A percentile compares a stretch with the other conserved stretches of the same genome.
Conservation (phyloP, 2,329 filamentous ascomycete species). For the Cercospora brassicicola region DNA sequence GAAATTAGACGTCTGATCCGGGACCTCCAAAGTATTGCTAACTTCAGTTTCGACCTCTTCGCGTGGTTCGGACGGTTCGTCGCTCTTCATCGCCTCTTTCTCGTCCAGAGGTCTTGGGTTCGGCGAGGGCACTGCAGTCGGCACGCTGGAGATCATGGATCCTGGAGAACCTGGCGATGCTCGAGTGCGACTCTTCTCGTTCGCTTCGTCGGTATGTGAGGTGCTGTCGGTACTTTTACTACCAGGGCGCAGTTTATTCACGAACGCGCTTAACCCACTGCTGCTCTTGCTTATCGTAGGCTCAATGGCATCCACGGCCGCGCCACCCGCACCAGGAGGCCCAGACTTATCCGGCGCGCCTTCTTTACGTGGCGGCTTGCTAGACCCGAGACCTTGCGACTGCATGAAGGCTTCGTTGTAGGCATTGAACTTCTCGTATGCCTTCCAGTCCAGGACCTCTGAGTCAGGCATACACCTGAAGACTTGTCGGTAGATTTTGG, state of each 20-base stretch:
- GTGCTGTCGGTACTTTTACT: conserved; percentile 32
- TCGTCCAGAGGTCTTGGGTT: conserved; percentile 33
- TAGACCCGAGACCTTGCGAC: conserved; percentile 57
- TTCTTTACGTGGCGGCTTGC: conserved; percentile 51
- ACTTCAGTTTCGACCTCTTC: conserved; percentile 9
- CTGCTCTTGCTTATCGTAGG: conserved; percentile 19
- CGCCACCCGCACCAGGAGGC: conserved; percentile 47
- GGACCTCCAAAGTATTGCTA: neutral
- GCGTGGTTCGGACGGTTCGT: conserved; percentile 2
- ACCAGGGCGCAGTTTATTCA: conserved; percentile 37
- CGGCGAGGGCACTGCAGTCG: conserved; percentile 35
- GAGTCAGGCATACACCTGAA: conserved; percentile 97
- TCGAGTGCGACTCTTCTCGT: conserved; percentile 29
- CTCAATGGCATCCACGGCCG: conserved; percentile 20
- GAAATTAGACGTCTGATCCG: neutral
- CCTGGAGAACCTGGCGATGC: conserved; percentile 29
- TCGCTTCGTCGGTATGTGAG: conserved; percentile 26
- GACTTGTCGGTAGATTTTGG: conserved; percentile 86
- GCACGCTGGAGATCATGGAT: conserved; percentile 29
- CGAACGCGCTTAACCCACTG: conserved; percentile 35
- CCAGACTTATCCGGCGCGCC: conserved; percentile 52
- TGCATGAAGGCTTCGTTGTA: conserved; percentile 78
- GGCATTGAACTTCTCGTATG: conserved; percentile 80
- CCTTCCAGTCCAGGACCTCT: conserved; percentile 87
- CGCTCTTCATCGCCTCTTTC: conserved; percentile 22